Base-by-base conservation (phyloP, 2,329 filamentous ascomycete species). In the Beauveria pseudobassiana region DNA sequence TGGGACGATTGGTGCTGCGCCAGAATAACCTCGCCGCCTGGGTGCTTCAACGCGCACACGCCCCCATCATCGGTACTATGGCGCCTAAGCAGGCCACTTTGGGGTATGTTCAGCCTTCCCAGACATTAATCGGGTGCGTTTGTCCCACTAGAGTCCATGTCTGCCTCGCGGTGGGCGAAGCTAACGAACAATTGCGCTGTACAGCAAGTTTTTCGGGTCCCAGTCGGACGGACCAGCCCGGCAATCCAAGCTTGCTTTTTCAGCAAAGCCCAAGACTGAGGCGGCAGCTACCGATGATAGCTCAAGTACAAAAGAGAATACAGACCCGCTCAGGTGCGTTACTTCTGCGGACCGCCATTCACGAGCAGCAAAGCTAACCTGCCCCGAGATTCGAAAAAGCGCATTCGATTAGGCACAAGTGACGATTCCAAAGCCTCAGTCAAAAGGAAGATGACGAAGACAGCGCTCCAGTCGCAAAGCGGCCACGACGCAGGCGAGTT, bases 181-280 rank as follows among this genome's bases (percentile, higher is more conserved):
- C 16, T 18, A 49, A 34, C 42, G 55, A 53, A 56, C 18, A 52
- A 14, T 20, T 10, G 12, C 9, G 6, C 59, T 61, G 45, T 64
- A 18, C 57, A 98, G 93, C 64, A 95, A 93, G 73, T 97, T 96
- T 77, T 96, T 97, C 71, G 87, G 85, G 56, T 74, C 81, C 5
- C 83, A 82, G 67, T 74, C 82, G 0, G 77, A 66, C 5, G 65
- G 82, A 20, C 83, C 85, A 14, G 81, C 82, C 43, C 88, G 91
- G 72, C 91, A 96, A 74, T 88, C 90, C 1, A 95, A 87, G 67
- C 77, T 96, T 45, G 82, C 88, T 0, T 96, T 96, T 70, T 85
- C 86, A 42, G 86, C 85, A 54, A 86, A 84, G 70, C 70, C 74
- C 56, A 75, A 74, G 63, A 69, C 68, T 58, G 67, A 74, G 52